Evolutionary conservation across 768 basidiomycete species (phyloP).

Genomic region (Trametopsis cervina): DNA sequence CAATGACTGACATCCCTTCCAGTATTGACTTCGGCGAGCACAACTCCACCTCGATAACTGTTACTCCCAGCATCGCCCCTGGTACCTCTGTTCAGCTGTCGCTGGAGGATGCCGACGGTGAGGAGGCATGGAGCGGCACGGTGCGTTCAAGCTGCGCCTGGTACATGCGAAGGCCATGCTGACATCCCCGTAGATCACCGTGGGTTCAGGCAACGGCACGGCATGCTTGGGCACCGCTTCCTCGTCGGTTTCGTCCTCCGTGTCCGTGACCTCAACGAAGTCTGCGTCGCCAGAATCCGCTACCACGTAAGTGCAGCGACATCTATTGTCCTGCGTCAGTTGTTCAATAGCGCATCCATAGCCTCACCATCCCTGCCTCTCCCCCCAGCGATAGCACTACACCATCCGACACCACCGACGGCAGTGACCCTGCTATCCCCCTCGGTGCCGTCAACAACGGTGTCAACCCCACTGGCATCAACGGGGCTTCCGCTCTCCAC

Average conservation of each 20-base stretch:
- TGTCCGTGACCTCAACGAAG: constrained; percentile 6
- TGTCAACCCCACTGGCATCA: constrained; percentile 12
- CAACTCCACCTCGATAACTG: constrained; percentile 32
- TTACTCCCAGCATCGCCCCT: constrained; percentile 33
- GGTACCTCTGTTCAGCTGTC: constrained; percentile 46
- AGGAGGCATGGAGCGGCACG: constrained; percentile 61
- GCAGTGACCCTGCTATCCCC: constrained; percentile 13
- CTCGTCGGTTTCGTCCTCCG: constrained; percentile 3
- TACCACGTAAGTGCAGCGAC: constrained; percentile 15
- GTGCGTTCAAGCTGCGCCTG: constrained; percentile 34
- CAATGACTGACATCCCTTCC: constrained; percentile 7
- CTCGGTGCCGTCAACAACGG: constrained; percentile 32
- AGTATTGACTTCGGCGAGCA: constrained; percentile 55
- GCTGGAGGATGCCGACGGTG: constrained; percentile 40
- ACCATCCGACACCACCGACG: constrained; percentile 13
- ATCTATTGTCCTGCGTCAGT: constrained; percentile 3
- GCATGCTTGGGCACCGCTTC: constrained; percentile 29
- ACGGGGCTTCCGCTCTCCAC: constrained; percentile 19
- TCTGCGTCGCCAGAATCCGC: too few species aligned
- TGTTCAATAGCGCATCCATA: neutral
- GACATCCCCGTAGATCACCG: constrained; percentile 25
- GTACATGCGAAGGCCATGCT: neutral
- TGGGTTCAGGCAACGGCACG: constrained; percentile 28
- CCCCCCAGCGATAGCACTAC: constrained; percentile 7
- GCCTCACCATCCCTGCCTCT: constrained; percentile 4